Base-by-base conservation (phyloP, 1,284 basidiomycete species). In the Cutaneotrichosporon dermatis region DNA sequence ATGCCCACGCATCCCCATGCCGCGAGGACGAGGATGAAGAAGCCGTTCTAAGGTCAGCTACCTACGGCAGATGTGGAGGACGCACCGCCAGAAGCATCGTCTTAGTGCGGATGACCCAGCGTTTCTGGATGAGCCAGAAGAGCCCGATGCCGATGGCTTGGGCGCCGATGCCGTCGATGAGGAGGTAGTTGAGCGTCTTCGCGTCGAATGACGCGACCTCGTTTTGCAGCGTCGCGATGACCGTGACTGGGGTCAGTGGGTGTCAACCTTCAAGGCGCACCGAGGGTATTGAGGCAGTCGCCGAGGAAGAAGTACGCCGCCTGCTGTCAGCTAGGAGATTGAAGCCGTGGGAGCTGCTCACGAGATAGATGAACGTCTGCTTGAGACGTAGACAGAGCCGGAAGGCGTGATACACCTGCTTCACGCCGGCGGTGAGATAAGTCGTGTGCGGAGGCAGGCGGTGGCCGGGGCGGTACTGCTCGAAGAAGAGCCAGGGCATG, bases 111-210 rank as follows among this genome's bases (percentile, higher is more conserved):
- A 90, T 85, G 51, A 82, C 82, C 67, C 80, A 90, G 48, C 77
- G 80, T 67, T 87, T 89, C 70, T 92, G 89, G 6, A 90, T 83
- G 6, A 87, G 69, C 89, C 89, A 91, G 72, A 88, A 89, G 8
- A 83, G 64, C 67, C 87, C 88, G 61, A 76, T 74, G 34, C 89
- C 89, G 3, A 88, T 64, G 12, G 81, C 87, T 77, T 91, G 88
- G 0, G 88, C 80, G 0, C 84, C 83, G 50, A 91, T 87, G 10
- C 88, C 88, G 54, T 90, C 87, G 60, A 90, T 86, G 46, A 90
- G 79, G 4, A 90, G 81, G 33, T 73, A 75, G 55, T 75, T 76
- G 41, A 76, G 59, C 16, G 66, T 70, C 60, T 73, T 70, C 49
- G 74, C 69, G 52, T 76, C 66, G 62, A 69, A 77, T 33, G 64